phyloP scores from a whole-genome alignment of 2,329 filamentous ascomycete species.

The Fonsecaea erecta region DNA sequence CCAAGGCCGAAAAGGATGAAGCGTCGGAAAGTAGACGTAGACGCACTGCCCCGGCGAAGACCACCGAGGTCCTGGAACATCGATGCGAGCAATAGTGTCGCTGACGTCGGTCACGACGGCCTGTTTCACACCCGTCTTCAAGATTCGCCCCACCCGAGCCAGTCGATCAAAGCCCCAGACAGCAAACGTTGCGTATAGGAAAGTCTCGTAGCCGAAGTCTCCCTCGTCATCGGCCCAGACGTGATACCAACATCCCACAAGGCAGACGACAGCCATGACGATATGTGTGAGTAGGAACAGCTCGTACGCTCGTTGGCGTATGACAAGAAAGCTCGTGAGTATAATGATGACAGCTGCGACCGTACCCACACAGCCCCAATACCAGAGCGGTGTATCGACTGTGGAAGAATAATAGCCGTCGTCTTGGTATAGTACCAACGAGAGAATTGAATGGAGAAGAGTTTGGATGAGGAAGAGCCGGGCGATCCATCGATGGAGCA shows the following conservation, averaged over 20 bases:
- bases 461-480: constrained; percentile 33
- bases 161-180: constrained; percentile 56
- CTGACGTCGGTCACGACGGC: constrained; percentile 42
- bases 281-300: constrained; percentile 46
- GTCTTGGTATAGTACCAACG: constrained; percentile 14
- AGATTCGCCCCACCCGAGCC: constrained; percentile 49
- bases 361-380: constrained; percentile 47
- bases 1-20: constrained; percentile 45
- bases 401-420: constrained; percentile 14
- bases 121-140: constrained; percentile 45
- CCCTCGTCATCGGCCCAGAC: constrained; percentile 46
- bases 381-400: constrained; percentile 19
- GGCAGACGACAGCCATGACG: constrained; percentile 40
- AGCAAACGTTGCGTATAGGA: constrained; percentile 51
- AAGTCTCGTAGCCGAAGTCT: constrained; percentile 54
- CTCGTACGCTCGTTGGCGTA: constrained; percentile 43
- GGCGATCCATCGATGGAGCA: constrained; percentile 46
- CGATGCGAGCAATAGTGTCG: constrained; percentile 39
- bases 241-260: constrained; percentile 47
- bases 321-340: constrained; percentile 37
- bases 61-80: constrained; percentile 37
- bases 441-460: constrained; percentile 30
- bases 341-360: constrained; percentile 40
- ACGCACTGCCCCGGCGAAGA: constrained; percentile 22
- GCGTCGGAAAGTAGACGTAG: constrained; percentile 28